Evolutionary conservation across 129 eudicot genomes (phyloP), one percentile per base, ranked within the genome.

Genomic region (Silybum marianum): DNA sequence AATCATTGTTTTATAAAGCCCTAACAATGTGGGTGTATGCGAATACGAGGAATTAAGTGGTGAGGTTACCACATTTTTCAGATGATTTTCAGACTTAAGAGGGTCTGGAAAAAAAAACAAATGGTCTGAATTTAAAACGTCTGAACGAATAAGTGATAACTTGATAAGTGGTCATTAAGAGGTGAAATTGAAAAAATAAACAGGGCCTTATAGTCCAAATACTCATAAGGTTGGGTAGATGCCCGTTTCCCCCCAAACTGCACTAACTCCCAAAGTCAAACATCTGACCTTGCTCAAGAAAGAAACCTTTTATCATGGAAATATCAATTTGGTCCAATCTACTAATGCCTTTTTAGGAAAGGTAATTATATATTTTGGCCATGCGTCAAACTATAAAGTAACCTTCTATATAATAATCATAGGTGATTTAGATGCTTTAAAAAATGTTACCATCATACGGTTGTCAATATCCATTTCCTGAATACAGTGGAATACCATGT

Each of bases 401-500:
- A 62, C 60, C 46, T 73, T 60, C 51, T 73, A 73, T 54, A 69
- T 16, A 71, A 71, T 54, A 82, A 82, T 70, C n/a, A 76, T 51
- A 25, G 67, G 26, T 76, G 16, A 36, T 5, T 24, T 25, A 3
- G 16, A 67, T 40, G 54, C 6, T 60, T 71, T 69, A 36, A 40
- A 40, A 72, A 21, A 62, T 38, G 23, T 22, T 91, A 95, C 99
- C 99, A 89, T 92, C 99, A 95, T 95, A 39, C 99, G 89, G 83
- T 95, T 95, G 92, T 95, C 99, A 71, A 95, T 95, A 84, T 95
- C 99, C 98, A 95, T 95, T 84, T 95, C 98, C 88, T 95, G 99
- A 80, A 95, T 95, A 84, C 99, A 92, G 86, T 88, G 90, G 74
- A 95, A 95, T 75, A 95, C 99, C 99, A 95, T 95, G 87, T 95